Evolutionary conservation across 1,284 basidiomycete genomes (phyloP), one percentile per base, ranked within the genome.

Genomic region (Papiliotrema terrestris): DNA sequence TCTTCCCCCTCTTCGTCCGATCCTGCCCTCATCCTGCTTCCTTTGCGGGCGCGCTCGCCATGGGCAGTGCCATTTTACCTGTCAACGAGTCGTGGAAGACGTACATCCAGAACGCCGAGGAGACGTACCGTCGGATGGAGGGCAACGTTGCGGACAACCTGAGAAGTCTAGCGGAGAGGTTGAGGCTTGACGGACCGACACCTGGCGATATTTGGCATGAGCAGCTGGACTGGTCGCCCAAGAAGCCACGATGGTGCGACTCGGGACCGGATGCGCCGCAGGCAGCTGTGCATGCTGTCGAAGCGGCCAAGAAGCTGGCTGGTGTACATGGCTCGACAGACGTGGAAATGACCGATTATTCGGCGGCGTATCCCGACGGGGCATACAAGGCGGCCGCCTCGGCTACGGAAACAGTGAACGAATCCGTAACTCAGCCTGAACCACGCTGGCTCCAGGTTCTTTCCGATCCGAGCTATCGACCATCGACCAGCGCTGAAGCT

Each of bases 181-280:
- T 68, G 78, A 83, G 63, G 74, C 83, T 53, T 82, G 86, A 25
- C 78, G 82, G 75, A 67, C 76, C 75, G 47, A 91, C 88, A 85
- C 83, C 83, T 61, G 80, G 83, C 1, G 89, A 95, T 72, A 83
- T 86, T 2, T 98, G 94, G 94, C 78, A 92, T 17, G 83, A 81
- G 47, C 96, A 99, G 73, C 79, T 98, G 51, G 94, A 99, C 73
- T 98, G 95, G 95, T 86, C 88, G 1, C 91, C 91, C 0, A 98
- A 98, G 75, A 80, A 84, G 2, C 85, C 86, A n/a, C 84, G 87
- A 66, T 79, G 77, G 74, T 14, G 13, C 3, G 54, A 41, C n/a
- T 32, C 23, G 17, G 49, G 55, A 14, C 17, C 42, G n/a, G 23
- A 49, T 20, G 23, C 49, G 25, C 44, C 52, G 11, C 19, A 15